Percentiles rank a stretch among this genome's conserved stretches.
Conservation (phyloP, 2,329 filamentous ascomycete species). For the Alternaria sp. region DNA sequence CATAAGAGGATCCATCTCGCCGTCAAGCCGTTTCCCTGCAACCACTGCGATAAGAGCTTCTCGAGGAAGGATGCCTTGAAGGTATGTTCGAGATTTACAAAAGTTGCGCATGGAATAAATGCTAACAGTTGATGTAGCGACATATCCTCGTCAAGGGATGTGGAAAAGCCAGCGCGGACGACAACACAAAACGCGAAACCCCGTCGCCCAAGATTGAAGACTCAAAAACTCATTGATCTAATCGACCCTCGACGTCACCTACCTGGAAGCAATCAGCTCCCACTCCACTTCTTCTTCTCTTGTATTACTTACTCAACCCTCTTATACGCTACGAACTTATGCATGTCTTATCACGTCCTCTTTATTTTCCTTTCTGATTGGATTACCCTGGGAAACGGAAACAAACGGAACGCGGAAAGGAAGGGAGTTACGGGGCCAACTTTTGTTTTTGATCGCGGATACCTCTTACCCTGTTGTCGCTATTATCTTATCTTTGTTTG, state of each 20-base stretch:
- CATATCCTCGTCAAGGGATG: constrained; percentile 75
- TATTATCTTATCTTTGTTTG: constrained; percentile 22
- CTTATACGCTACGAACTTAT: constrained; percentile 11
- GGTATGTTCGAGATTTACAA: constrained; percentile 64
- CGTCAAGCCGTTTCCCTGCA: constrained; percentile 94
- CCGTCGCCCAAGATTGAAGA: constrained; percentile 45
- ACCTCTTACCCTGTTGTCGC: constrained; percentile 30
- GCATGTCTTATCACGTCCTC: constrained; percentile 5
- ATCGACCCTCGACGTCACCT: constrained; percentile 4
- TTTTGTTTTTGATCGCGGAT: constrained; percentile 35
- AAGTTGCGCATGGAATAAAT: constrained; percentile 45
- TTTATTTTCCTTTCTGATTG: constrained; percentile 32
- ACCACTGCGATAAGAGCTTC: constrained; percentile 93
- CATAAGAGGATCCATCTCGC: constrained; percentile 95
- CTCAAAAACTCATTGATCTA: constrained; percentile 37
- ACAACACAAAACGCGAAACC: constrained; percentile 48
- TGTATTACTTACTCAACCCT: constrained; percentile 47
- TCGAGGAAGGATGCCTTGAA: constrained; percentile 96
- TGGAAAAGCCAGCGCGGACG: constrained; percentile 59
- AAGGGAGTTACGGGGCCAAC: constrained; percentile 8
- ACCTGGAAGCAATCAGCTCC: too few species aligned
- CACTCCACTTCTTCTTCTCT: constrained; percentile 30
- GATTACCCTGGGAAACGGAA: constrained; percentile 22
- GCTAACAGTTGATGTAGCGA: constrained; percentile 55
- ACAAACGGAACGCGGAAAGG: background rate